Conservation (phyloP, 208 protist genomes). For the Spongospora subterranea region DNA sequence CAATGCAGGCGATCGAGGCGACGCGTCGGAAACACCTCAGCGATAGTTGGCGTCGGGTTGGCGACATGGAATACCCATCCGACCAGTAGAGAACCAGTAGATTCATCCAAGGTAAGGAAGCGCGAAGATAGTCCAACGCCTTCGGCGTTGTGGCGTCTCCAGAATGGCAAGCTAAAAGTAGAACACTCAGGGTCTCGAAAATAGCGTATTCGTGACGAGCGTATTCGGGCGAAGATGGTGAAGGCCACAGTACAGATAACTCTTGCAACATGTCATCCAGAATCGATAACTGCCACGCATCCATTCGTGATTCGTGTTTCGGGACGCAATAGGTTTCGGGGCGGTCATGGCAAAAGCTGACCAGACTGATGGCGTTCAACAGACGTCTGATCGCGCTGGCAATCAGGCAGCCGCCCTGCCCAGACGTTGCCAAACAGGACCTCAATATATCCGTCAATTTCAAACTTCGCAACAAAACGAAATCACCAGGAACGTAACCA, state of each 20-base stretch:
- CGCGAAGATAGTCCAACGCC: not conserved
- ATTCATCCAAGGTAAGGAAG: not conserved
- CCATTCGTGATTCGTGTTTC: not conserved
- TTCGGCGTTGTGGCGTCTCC: not conserved
- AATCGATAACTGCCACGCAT: not conserved
- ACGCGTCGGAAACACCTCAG: not conserved
- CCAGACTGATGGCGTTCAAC: conserved; percentile 23
- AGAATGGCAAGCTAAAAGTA: conserved; percentile 8
- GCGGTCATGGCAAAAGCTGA: conserved; percentile 17
- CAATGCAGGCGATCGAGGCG: not conserved
- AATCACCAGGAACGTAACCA: not conserved
- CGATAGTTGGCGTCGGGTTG: not conserved
- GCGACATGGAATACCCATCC: not conserved
- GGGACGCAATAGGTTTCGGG: not conserved
- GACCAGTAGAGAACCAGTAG: not conserved
- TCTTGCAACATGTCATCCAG: conserved; percentile 24
- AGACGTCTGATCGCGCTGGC: not conserved
- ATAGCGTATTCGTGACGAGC: conserved; percentile 1
- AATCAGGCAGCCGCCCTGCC: not conserved
- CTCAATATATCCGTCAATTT: not conserved
- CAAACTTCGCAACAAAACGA: conserved; percentile 13
- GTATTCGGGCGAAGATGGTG: not conserved
- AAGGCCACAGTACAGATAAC: not conserved
- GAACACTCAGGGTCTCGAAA: conserved; percentile 34
- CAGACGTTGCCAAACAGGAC: not conserved